Base-by-base conservation (phyloP, 1,139 yeast species). In the Suhomyces maxii region DNA sequence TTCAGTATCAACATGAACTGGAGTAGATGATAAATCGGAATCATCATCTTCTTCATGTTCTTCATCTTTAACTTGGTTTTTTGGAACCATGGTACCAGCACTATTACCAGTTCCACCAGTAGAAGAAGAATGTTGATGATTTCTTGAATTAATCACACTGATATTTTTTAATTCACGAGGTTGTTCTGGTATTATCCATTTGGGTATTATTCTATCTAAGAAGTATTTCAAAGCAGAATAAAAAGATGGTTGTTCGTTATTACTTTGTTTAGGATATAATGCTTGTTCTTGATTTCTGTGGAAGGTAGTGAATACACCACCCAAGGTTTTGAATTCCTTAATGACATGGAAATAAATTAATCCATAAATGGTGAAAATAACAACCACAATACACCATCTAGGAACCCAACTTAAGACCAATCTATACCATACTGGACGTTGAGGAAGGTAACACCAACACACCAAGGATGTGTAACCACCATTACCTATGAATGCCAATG, bases 391-490 rank as follows among this genome's bases (percentile, higher is more conserved):
- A 48, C 81, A 63, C 62, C 83, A 89, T 39, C 97, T 73, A 3
- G 96, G 93, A 1, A 82, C 84, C 96, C 96, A 90, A 53, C 91
- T 81, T 43, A 90, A 69, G 1, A 77, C 90, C 41, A 86, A 62
- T 48, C 90, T 74, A 61, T 83, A 84, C 95, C 95, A 89, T 9
- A 77, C 63, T 0, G 95, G 96, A 2, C 71, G 56, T 44, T 82
- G 80, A 0, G 96, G 93, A 44, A 90, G 69, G 61, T 86, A 89
- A 61, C 96, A 85, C 91, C 93, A 87, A 47, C 89, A 83, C 40
- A 86, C 82, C 52, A 80, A 77, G 13, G 87, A 80, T 34, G 67
- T 64, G 59, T 85, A 87, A 0, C 89, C 89, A 32, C 74, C 68
- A 3, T 53, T 54, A 41, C 60, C 54, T 33, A 86, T 77, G 59